Evolutionary conservation across 179 eudicot species (phyloP).

Genomic region (Spinacia oleracea): DNA sequence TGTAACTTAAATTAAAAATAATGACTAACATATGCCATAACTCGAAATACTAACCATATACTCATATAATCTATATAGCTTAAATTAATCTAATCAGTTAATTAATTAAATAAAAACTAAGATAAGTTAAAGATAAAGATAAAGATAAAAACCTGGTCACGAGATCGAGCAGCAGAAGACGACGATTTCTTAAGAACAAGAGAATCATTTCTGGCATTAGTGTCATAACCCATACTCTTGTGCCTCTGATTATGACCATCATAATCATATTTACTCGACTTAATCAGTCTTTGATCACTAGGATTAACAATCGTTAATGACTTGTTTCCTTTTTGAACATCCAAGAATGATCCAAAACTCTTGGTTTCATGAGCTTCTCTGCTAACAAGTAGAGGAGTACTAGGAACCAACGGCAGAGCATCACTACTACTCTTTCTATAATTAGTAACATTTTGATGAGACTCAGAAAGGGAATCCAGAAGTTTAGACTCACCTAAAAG

Average conservation of each 20-base stretch:
- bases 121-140: background rate
- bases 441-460: slow-evolving; percentile 4
- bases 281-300: slow-evolving; percentile 22
- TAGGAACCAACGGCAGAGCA: slow-evolving; percentile 36
- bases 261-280: slow-evolving; percentile 8
- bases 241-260: background rate
- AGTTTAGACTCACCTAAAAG: slow-evolving; percentile 54
- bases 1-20: background rate
- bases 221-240: slow-evolving; percentile 7
- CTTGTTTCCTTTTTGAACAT: slow-evolving; percentile 17
- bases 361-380: slow-evolving; percentile 8
- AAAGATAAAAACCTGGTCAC: slow-evolving; percentile 40
- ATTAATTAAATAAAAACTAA: background rate
- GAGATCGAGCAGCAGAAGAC: slow-evolving; percentile 32
- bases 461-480: slow-evolving; percentile 25
- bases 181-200: slow-evolving; percentile 36
- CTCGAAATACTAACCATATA: slow-evolving; percentile 22
- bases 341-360: slow-evolving; percentile 24
- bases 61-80: too few species aligned
- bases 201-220: slow-evolving; percentile 39
- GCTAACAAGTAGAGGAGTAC: slow-evolving; percentile 23
- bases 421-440: background rate
- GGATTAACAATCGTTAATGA: slow-evolving; percentile 13
- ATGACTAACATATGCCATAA: background rate
- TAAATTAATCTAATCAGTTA: background rate